Conservation (phyloP, 371 early-diverging fungal species). For the Chytridiales sp. region DNA sequence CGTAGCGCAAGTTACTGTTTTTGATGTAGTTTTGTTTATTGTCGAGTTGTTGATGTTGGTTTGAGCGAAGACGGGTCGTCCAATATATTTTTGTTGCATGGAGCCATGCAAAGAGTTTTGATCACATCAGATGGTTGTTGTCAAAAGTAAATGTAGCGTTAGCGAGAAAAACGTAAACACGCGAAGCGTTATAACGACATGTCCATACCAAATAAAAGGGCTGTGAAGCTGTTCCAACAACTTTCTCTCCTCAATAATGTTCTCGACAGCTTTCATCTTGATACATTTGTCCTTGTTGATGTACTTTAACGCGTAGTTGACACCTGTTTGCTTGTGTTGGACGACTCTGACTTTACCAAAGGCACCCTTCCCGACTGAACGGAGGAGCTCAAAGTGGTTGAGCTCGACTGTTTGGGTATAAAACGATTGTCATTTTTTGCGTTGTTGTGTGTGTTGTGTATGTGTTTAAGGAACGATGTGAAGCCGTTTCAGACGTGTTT, state of each 20-base stretch:
- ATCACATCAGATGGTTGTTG: constrained; percentile 66
- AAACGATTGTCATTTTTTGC: too few relatives aligned
- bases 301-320: constrained; percentile 57
- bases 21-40: constrained; percentile 50
- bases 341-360: constrained; percentile 60
- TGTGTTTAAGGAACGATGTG: too few relatives aligned
- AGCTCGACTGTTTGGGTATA: constrained; percentile 47
- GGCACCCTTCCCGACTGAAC: constrained; percentile 57
- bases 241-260: constrained; percentile 56
- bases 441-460: too few relatives aligned
- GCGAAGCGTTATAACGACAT: too few relatives aligned
- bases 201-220: constrained; percentile 56
- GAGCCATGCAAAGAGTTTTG: constrained; percentile 64
- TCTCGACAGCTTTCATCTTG: constrained; percentile 55
- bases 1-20: constrained; percentile 67
- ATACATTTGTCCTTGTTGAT: constrained; percentile 59
- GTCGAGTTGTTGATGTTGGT: constrained; percentile 67
- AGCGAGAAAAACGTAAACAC: not conserved
- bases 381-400: constrained; percentile 48
- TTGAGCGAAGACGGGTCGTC: constrained; percentile 76
- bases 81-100: constrained; percentile 70
- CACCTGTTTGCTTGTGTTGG: constrained; percentile 47
- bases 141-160: not conserved
- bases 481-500: too few relatives aligned
- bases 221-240: constrained; percentile 62